Conservation (phyloP, 2,329 filamentous ascomycete genomes). For the Aspergillus cejpii region DNA sequence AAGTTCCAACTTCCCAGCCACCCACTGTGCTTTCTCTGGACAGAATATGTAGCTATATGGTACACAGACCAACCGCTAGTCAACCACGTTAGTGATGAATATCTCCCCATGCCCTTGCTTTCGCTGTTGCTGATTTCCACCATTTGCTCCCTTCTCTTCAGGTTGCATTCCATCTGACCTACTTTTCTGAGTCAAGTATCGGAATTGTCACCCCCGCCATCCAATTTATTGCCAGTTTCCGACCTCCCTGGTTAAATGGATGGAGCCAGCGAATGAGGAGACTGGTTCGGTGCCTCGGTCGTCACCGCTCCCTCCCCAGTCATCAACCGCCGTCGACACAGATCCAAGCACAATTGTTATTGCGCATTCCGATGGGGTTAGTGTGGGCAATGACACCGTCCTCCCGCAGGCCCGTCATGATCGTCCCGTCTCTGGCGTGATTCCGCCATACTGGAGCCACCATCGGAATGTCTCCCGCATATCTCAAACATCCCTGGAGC, state of each 20-base stretch:
- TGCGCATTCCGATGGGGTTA: constrained; percentile 4
- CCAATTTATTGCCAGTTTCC: constrained; percentile 2
- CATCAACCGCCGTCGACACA: constrained; percentile 8
- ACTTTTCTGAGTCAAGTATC: constrained; percentile 10
- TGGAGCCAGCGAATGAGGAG: constrained; percentile 39
- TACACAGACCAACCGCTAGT: neutral
- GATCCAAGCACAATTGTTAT: constrained; percentile 5
- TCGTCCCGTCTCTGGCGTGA: constrained; percentile 27
- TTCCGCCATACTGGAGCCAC: constrained; percentile 44
- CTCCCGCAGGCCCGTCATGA: constrained; percentile 14
- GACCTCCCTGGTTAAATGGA: constrained; percentile 32
- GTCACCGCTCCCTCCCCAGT: constrained; percentile 17
- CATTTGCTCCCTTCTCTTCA: constrained; percentile 6
- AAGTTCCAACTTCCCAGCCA: too few species aligned
- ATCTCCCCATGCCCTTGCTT: constrained; percentile 3
- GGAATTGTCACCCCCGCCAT: neutral
- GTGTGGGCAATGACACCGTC: constrained; percentile 11
- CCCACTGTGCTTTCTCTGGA: too few species aligned
- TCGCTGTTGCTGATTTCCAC: constrained; percentile 4
- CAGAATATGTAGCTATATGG: too few species aligned
- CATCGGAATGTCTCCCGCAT: constrained; percentile 37
- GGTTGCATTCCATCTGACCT: constrained; percentile 14
- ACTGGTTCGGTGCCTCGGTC: constrained; percentile 27
- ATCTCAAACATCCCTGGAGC: constrained; percentile 36
- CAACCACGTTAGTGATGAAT: neutral